Evolutionary conservation across 768 basidiomycete genomes (phyloP), one percentile per base, ranked within the genome.

Genomic region (Russula sp.): DNA sequence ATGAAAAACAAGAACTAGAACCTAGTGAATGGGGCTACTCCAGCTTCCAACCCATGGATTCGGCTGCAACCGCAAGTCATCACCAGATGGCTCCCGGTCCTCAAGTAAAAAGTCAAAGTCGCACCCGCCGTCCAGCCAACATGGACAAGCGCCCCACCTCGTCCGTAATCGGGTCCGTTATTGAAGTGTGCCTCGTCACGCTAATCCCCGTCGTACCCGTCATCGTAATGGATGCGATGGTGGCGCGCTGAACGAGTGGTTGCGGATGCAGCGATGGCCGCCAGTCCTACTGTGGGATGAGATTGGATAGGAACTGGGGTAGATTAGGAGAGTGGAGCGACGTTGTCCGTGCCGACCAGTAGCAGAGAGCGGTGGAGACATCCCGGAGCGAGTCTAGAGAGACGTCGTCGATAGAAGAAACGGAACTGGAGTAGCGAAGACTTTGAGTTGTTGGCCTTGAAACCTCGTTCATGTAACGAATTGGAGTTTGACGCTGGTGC

Each of bases 391-490:
- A 20, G 67, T 52, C 40, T 66, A 18, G n/a, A 32, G 11, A 59
- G 42, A 5, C 73, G 69, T 26, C 82, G 79, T 80, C 81, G 64
- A 83, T 81, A 0, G 81, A 81, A 0, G 83, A 81, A 54, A 87
- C 72, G 57, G 85, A 87, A 22, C 78, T 79, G 1, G 82, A 80
- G 61, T 80, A 0, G 79, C 69, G 32, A 84, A 0, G 80, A 80
- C n/a, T 69, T 67, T 20, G 73, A 75, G 34, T 78, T 80, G 57
- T 75, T 76, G 28, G 62, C 66, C 4, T 76, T 75, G 38, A 60
- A 71, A 20, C 73, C 71, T 3, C 76, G 71, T 32, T 69, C 57
- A 46, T 65, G 66, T 1, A 72, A 77, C 5, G 88, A 88, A 56
- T 83, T 79, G 38, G 75, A 76, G 7, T 76, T 73, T 5, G 83